Base-by-base conservation (phyloP, 2,329 filamentous ascomycete genomes). In the Dactylonectria macrodidyma region DNA sequence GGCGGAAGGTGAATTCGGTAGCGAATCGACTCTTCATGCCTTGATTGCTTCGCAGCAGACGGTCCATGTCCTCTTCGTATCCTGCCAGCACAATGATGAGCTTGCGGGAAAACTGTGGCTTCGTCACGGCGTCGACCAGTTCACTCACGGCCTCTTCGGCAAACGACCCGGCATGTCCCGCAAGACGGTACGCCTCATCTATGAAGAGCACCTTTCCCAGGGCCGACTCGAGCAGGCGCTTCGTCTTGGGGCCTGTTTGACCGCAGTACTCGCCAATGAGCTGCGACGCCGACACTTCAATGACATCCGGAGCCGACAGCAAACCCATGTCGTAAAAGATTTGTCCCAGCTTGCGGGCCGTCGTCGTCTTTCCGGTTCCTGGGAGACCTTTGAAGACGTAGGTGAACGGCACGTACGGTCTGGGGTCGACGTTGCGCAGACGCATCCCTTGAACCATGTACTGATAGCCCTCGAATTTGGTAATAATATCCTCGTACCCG, bases 251-350 rank as follows among this genome's bases (percentile, higher is more conserved):
- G 0, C 89, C 90, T 0, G 91, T 93, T 0, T 93, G 90, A 0
- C 92, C 92, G 0, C 92, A 76, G 52, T 89, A 94, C 73, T 92
- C 84, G 0, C 90, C 92, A 1, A 94, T 83, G 0, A 95, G 79
- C 46, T 94, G 91, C 0, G 89, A 88, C 0, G 90, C 90, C 0
- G 92, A 94, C 59, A 85, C 87, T 68, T 93, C 90, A 0, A 91
- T 77, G 0, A 93, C 90, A 48, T 92, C 87, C 0, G 84, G 85
- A 0, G 84, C 83, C 0, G 88, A 81, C 0, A 95, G 81, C 54
- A 94, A 86, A 0, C 92, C 91, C 85, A 95, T 89, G 74, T 94
- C 89, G 73, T 93, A 94, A 74, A 89, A 95, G 0, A 95, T 83
- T 69, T 93, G 87, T 2, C 92, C 92, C 83, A 95, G 90, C 67